These are phyloP conservation scores for Coemansia asiatica DNA, from an alignment of 192 early-diverging fungal genomes.

Conservation along the genomic window DNA sequence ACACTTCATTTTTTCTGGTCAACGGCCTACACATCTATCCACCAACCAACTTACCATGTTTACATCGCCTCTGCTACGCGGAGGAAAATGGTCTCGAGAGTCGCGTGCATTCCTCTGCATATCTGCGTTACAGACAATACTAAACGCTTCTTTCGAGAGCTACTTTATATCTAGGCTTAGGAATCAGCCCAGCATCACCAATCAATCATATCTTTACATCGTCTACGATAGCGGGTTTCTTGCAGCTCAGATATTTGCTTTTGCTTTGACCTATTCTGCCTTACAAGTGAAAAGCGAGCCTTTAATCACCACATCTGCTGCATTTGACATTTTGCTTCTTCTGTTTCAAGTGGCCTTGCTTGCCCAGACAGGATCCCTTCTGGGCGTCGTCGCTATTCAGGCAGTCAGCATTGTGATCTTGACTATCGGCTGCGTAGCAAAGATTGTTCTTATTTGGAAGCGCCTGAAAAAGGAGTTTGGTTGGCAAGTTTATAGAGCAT, in stretches of 20 bases:
- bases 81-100: conserved; percentile 32
- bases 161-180: conserved; percentile 20
- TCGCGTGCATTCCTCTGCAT: conserved; percentile 23
- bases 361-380: conserved; percentile 12
- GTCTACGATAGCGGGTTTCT: conserved; percentile 34
- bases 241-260: conserved; percentile 27
- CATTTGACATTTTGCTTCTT: conserved; percentile 32
- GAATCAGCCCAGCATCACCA: background rate
- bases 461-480: conserved; percentile 51
- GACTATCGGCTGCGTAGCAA: conserved; percentile 20
- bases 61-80: conserved; percentile 22
- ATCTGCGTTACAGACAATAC: conserved; percentile 15
- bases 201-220: conserved; percentile 22
- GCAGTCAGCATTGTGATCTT: conserved; percentile 21
- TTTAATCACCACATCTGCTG: conserved; percentile 28
- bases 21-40: background rate
- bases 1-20: background rate
- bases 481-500: conserved; percentile 49
- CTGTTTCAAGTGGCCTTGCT: conserved; percentile 27
- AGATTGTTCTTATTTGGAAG: conserved; percentile 25
- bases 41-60: conserved; percentile 9
- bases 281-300: conserved; percentile 28
- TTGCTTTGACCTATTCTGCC: conserved; percentile 17
- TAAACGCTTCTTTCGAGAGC: conserved; percentile 29
- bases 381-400: conserved; percentile 19